These are phyloP conservation scores for Magnaporthales sp. DNA, from an alignment of 2,329 filamentous ascomycete species.

Conservation along the genomic window DNA sequence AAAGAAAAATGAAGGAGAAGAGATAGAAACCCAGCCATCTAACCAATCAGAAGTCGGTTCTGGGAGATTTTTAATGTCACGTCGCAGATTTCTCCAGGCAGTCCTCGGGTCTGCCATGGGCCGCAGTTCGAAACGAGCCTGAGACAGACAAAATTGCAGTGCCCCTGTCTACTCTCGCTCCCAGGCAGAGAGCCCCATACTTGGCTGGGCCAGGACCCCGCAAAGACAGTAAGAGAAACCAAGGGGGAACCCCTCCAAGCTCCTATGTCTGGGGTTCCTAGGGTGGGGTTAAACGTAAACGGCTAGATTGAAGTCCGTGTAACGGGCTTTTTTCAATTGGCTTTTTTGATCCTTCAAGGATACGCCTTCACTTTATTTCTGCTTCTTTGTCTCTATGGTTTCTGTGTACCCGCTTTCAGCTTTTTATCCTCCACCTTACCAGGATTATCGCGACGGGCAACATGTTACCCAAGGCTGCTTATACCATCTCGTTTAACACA, in stretches of 20 bases:
- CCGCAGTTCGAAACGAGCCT: slow-evolving; percentile 16
- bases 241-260: neutral
- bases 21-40: neutral
- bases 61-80: neutral
- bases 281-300: neutral
- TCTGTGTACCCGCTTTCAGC: too few species aligned
- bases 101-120: slow-evolving; percentile 9
- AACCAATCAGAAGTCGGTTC: neutral
- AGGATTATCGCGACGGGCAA: neutral
- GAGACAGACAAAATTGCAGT: slow-evolving; percentile 15
- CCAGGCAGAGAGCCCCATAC: neutral
- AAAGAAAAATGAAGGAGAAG: too few species aligned
- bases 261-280: neutral
- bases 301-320: neutral
- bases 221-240: neutral
- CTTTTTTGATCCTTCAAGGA: neutral
- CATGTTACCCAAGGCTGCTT: neutral
- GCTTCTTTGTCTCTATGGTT: neutral
- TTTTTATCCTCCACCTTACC: neutral
- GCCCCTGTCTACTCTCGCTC: slow-evolving; percentile 5
- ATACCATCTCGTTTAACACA: neutral
- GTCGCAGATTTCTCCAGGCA: slow-evolving; percentile 1
- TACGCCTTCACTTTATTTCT: neutral
- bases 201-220: neutral
- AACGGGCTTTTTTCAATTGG: neutral